Conservation (phyloP, 805 yeast genomes). For the Yarrowia divulgata region DNA sequence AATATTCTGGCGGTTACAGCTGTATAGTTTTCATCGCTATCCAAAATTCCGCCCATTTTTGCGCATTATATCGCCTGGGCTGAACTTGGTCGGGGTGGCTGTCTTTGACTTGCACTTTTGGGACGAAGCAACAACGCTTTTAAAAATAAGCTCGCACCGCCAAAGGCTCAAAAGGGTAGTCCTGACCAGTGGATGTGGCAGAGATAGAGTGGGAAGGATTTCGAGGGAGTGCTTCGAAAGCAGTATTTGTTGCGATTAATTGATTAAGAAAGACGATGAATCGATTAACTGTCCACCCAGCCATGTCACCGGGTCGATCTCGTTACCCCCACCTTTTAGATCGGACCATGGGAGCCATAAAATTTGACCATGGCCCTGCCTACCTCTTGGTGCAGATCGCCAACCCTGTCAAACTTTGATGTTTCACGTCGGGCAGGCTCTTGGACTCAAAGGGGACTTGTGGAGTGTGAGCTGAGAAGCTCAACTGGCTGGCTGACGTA, state of each 20-base stretch:
- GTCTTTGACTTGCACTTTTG: slow-evolving; percentile 17
- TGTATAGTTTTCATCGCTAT: not conserved
- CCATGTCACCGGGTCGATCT: no score
- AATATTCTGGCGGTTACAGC: not conserved
- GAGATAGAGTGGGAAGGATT: not conserved
- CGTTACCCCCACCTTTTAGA: no score
- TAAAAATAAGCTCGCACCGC: not conserved
- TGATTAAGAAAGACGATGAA: no score
- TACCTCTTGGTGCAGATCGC: slow-evolving; percentile 8
- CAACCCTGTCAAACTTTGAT: slow-evolving; percentile 27
- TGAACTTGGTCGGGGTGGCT: slow-evolving; percentile 12
- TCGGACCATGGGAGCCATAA: not conserved
- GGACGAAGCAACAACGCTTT: not conserved
- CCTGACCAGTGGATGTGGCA: not conserved
- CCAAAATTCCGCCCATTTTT: slow-evolving; percentile 3
- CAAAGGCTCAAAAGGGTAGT: slow-evolving; percentile 4
- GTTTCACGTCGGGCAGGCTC: slow-evolving; percentile 24
- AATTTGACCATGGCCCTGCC: slow-evolving; percentile 4
- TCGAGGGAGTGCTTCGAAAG: no score
- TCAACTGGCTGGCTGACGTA: not conserved
- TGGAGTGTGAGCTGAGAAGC: not conserved
- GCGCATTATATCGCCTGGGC: slow-evolving; percentile 10
- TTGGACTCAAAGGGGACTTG: not conserved
- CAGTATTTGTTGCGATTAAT: no score
- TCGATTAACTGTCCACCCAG: no score